These are phyloP conservation scores for Amylostereum areolatum DNA, from an alignment of 1,284 basidiomycete genomes.

Conservation along the genomic window DNA sequence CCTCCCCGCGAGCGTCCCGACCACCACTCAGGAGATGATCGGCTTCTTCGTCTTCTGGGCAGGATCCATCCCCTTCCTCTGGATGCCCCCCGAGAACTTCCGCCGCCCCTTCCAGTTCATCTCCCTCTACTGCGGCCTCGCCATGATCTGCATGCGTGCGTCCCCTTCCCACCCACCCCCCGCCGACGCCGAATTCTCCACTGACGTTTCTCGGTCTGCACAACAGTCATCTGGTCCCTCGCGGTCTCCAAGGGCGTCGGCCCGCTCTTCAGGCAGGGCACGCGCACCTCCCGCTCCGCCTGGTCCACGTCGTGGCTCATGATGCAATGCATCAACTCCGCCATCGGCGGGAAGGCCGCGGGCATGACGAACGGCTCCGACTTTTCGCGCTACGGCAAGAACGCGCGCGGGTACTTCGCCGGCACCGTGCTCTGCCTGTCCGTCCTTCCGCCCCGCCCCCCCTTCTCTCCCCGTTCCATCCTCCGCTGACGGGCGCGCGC, in stretches of 20 bases:
- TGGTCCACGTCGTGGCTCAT: constrained; percentile 12
- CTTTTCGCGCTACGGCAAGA: constrained; percentile 13
- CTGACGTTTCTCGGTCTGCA: neutral
- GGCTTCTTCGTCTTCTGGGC: constrained; percentile 15
- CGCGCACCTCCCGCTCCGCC: constrained; percentile 1
- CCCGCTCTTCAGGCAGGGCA: constrained; percentile 8
- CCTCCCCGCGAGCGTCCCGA: constrained; percentile 10
- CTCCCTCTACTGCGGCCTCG: constrained; percentile 10
- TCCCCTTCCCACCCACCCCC: neutral
- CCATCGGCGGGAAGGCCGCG: constrained; percentile 10
- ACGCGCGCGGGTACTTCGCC: constrained; percentile 1
- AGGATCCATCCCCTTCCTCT: constrained; percentile 13
- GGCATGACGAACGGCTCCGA: constrained; percentile 15
- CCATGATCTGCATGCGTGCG: constrained; percentile 13
- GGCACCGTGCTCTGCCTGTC: constrained; percentile 1
- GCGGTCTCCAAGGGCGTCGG: constrained; percentile 11
- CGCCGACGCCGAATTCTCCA: neutral
- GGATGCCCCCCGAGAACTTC: constrained; percentile 15
- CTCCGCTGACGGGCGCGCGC: neutral
- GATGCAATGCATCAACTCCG: constrained; percentile 10
- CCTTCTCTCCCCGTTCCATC: neutral
- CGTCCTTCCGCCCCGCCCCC: neutral
- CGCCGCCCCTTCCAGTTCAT: constrained; percentile 12
- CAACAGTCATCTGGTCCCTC: constrained; percentile 12
- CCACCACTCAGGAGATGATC: constrained; percentile 12